Base-by-base conservation (phyloP, 2,329 filamentous ascomycete species). In the Botryotinia convoluta region DNA sequence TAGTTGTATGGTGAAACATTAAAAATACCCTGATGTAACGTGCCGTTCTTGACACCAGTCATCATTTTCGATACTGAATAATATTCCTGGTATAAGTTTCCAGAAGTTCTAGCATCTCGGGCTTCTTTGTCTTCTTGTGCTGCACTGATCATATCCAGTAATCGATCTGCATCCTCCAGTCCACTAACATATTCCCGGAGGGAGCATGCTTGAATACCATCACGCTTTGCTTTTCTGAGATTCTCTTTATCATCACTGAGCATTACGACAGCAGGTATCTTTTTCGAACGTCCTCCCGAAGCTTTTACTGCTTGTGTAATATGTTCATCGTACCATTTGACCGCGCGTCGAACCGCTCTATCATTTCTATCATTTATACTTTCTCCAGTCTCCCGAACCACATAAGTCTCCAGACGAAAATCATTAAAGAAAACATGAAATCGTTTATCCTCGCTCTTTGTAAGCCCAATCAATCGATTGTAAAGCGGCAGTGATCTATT, bases 391-490 rank as follows among this genome's bases (percentile, higher is more conserved):
- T 91, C 88, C 75, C 96, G 88, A 42, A 88, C 84, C 65, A 98
- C 89, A 80, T 97, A 93, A 0, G 96, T 99, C 82, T 99, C 97
- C 57, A 95, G 86, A 69, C 95, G 89, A 81, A 99, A 99, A 79
- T 99, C 96, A 82, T 99, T 99, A 88, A 98, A 98, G 82, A 99
- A 99, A 70, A 99, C 93, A 80, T 98, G 98, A 82, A 97, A 98
- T 72, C 95, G 90, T 86, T 99, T 99, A 77, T 97, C 94, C 79
- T 97, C 94, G 80, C 95, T 97, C 83, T 95, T 97, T 57, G 95
- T 97, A 76, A 99, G 86, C 35, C 92, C 91, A 77, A 98, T 90
- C 68, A 99, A 86, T 57, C 96, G 93, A 82, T 98, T 98, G 85
- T 98, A 99, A 54, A 99, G 89, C 60, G 96, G 96, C 75, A 98